A percentile compares a stretch with the other conserved stretches of the same genome.
These are phyloP conservation scores for Geotrichum phurueaensis DNA, from an alignment of 1,139 yeast species.

Conservation along the genomic window DNA sequence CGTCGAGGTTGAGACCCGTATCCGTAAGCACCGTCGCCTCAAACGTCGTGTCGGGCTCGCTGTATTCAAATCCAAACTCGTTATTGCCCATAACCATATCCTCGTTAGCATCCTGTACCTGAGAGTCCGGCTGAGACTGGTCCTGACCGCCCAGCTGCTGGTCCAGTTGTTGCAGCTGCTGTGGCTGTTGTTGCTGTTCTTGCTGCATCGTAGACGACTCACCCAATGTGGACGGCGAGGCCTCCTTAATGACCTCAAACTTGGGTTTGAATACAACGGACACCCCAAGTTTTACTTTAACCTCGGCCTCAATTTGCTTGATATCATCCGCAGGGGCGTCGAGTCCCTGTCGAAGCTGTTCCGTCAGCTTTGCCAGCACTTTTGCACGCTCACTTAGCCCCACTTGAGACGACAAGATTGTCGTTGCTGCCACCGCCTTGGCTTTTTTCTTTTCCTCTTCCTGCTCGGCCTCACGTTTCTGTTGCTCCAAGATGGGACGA, in stretches of 20 bases:
- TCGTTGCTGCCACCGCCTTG: background rate
- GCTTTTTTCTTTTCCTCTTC: background rate
- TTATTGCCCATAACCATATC: background rate
- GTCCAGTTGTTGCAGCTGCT: background rate
- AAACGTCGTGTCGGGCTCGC: background rate
- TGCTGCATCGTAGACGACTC: slow-evolving; percentile 9
- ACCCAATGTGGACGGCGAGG: background rate
- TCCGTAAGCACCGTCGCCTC: background rate
- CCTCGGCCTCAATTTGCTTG: background rate
- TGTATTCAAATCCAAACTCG: background rate
- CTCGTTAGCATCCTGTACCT: background rate
- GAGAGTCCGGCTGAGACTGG: background rate
- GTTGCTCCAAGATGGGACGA: background rate
- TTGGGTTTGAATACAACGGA: background rate
- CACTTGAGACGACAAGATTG: background rate
- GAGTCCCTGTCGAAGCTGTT: background rate
- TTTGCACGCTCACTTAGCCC: slow-evolving; percentile 2
- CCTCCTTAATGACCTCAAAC: background rate
- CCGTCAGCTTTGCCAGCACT: background rate
- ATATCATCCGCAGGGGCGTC: background rate
- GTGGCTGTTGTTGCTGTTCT: slow-evolving; percentile 12
- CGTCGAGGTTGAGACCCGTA: background rate
- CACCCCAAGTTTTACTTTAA: background rate
- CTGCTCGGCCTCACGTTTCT: background rate
- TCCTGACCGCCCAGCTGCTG: slow-evolving; percentile 3